phyloP scores from a whole-genome alignment of 2,329 filamentous ascomycete species.

The Dothidotthia symphoricarpi region DNA sequence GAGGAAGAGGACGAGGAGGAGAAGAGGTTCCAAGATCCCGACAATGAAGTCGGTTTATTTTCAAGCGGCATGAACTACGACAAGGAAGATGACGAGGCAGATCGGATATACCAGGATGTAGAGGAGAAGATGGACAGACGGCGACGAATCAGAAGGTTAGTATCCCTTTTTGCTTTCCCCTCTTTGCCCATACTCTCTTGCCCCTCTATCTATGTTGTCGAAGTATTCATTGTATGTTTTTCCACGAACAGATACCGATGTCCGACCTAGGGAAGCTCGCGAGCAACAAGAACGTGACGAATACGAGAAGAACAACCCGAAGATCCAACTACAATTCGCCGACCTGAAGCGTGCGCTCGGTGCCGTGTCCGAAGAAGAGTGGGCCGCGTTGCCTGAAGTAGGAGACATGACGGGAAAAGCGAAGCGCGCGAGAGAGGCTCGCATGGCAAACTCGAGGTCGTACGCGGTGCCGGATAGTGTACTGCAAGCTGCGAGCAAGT shows the following conservation, averaged over 20 bases:
- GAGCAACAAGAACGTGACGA: constrained; percentile 89
- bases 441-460: constrained; percentile 65
- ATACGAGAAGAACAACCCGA: constrained; percentile 95
- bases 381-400: constrained; percentile 92
- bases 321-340: constrained; percentile 96
- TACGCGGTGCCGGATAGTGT: constrained; percentile 98
- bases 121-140: constrained; percentile 96
- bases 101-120: constrained; percentile 91
- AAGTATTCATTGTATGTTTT: constrained; percentile 64
- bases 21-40: constrained; percentile 88
- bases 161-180: constrained; percentile 39
- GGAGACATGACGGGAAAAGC: constrained; percentile 96
- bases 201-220: constrained; percentile 33
- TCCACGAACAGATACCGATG: constrained; percentile 77
- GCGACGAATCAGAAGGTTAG: constrained; percentile 81
- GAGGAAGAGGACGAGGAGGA: constrained; percentile 70
- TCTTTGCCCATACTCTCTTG: constrained; percentile 18
- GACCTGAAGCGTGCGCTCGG: constrained; percentile 89
- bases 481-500: constrained; percentile 77
- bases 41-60: constrained; percentile 95
- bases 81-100: constrained; percentile 95
- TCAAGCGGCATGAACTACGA: constrained; percentile 88
- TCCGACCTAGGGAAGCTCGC: constrained; percentile 80
- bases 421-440: constrained; percentile 77
- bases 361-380: constrained; percentile 89